phyloP scores from a whole-genome alignment of 257 asterid genomes.

The Perilla frutescens region DNA sequence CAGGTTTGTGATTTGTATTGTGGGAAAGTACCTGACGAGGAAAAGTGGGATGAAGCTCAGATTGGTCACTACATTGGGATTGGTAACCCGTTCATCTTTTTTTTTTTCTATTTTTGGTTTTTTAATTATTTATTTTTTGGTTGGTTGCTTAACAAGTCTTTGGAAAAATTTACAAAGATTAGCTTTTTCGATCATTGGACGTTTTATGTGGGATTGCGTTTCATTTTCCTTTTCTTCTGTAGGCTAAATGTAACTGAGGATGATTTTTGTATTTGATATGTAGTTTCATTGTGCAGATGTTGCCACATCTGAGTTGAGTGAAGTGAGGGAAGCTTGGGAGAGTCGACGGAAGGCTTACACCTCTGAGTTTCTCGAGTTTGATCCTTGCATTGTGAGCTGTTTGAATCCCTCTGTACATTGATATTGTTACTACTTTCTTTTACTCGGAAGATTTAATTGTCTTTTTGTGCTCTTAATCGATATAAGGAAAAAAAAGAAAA shows the following conservation, averaged over 20 bases:
- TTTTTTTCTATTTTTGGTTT: neutral
- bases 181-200: neutral
- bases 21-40: conserved; percentile 82
- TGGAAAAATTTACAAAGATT: conserved; percentile 2
- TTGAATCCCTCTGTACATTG: conserved; percentile 18
- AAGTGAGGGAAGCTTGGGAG: conserved; percentile 91
- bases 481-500: neutral
- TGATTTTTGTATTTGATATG: neutral
- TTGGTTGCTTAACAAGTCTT: conserved; percentile 17
- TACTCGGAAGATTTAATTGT: neutral
- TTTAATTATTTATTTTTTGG: neutral
- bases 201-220: conserved; percentile 10
- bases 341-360: conserved; percentile 90
- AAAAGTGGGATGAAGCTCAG: conserved; percentile 92
- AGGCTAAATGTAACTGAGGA: conserved; percentile 15
- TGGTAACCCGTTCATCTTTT: conserved; percentile 52
- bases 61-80: conserved; percentile 96
- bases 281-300: conserved; percentile 57
- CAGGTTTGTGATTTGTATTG: conserved; percentile 91
- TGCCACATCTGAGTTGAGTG: conserved; percentile 70
- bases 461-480: conserved; percentile 6
- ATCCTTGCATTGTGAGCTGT: conserved; percentile 84
- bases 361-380: conserved; percentile 82
- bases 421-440: conserved; percentile 21
- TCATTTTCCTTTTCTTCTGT: neutral